phyloP scores from a whole-genome alignment of 441 rosid genomes.

The Syzygium syzygioides region DNA sequence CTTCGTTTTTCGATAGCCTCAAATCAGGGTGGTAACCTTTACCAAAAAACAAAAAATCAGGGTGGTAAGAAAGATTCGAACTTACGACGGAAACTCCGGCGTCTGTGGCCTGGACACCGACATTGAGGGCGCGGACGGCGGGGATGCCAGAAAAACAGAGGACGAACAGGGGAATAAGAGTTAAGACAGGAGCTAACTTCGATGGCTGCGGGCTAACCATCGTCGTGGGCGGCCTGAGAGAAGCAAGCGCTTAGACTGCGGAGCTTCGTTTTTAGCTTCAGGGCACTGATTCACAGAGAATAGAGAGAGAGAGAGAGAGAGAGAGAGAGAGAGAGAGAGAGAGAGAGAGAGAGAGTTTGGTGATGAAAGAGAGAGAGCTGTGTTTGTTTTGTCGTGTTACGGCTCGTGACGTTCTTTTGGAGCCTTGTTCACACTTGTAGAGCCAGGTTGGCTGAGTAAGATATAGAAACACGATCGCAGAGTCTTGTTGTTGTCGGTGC shows the following conservation, averaged over 20 bases:
- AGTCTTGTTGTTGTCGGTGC: neutral
- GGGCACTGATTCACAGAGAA: conserved; percentile 12
- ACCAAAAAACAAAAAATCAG: too few species aligned
- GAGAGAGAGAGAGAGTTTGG: neutral
- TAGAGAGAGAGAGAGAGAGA: neutral
- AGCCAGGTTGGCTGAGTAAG: neutral
- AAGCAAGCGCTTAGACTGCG: neutral
- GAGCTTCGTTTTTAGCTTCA: conserved; percentile 18
- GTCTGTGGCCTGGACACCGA: conserved; percentile 51
- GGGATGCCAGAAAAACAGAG: conserved; percentile 14
- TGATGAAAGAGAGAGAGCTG: neutral
- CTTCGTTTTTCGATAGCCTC: neutral
- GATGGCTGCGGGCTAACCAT: neutral
- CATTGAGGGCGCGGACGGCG: conserved; percentile 43
- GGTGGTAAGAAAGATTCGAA: neutral
- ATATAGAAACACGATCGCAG: neutral
- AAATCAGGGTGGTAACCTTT: neutral
- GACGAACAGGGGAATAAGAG: conserved; percentile 7
- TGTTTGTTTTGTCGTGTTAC: conserved; percentile 21
- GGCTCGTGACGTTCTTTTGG: conserved; percentile 39
- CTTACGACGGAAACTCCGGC: conserved; percentile 48
- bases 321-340: neutral
- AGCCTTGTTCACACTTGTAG: conserved; percentile 6
- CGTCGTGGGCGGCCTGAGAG: neutral
- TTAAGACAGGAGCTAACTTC: conserved; percentile 8